Percentiles rank a stretch among this genome's conserved stretches.
Conservation (phyloP, 2,329 filamentous ascomycete genomes). For the Ophiostoma triangulosporum region DNA sequence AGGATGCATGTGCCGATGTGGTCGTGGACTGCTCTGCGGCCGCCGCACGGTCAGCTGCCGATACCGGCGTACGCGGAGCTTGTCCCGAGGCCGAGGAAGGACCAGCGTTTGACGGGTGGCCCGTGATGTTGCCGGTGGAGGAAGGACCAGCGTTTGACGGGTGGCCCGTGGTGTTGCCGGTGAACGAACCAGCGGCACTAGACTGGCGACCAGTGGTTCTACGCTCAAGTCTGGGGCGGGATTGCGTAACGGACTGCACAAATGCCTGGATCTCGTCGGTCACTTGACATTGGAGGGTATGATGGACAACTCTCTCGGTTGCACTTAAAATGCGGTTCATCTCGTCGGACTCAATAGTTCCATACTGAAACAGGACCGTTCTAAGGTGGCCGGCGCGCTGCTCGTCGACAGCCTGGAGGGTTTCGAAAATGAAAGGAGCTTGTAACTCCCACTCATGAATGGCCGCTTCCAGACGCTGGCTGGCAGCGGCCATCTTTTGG, state of each 20-base stretch:
- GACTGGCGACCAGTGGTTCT: slow-evolving; percentile 30
- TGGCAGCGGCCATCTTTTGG: slow-evolving; percentile 63
- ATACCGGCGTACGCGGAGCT: neutral
- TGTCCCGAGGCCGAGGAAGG: neutral
- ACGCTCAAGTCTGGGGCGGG: slow-evolving; percentile 30
- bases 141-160: neutral
- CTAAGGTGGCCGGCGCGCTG: slow-evolving; percentile 77
- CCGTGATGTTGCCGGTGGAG: slow-evolving; percentile 8
- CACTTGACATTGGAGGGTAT: slow-evolving; percentile 75
- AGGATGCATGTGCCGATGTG: neutral
- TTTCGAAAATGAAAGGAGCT: slow-evolving; percentile 89
- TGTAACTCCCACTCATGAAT: slow-evolving; percentile 83
- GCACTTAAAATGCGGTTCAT: slow-evolving; percentile 62
- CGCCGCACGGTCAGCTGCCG: neutral
- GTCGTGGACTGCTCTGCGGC: neutral
- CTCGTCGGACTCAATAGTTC: slow-evolving; percentile 84
- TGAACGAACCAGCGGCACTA: slow-evolving; percentile 21
- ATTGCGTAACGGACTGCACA: slow-evolving; percentile 29
- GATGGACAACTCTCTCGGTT: slow-evolving; percentile 67
- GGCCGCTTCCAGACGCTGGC: slow-evolving; percentile 61
- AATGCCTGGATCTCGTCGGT: slow-evolving; percentile 75
- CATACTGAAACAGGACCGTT: slow-evolving; percentile 80
- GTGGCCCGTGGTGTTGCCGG: slow-evolving; percentile 11
- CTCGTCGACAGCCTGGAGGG: slow-evolving; percentile 82
- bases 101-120: neutral